A percentile compares a stretch with the other conserved stretches of the same genome.
Conservation (phyloP, 1,284 basidiomycete genomes). For the Rhizoctonia solani region DNA sequence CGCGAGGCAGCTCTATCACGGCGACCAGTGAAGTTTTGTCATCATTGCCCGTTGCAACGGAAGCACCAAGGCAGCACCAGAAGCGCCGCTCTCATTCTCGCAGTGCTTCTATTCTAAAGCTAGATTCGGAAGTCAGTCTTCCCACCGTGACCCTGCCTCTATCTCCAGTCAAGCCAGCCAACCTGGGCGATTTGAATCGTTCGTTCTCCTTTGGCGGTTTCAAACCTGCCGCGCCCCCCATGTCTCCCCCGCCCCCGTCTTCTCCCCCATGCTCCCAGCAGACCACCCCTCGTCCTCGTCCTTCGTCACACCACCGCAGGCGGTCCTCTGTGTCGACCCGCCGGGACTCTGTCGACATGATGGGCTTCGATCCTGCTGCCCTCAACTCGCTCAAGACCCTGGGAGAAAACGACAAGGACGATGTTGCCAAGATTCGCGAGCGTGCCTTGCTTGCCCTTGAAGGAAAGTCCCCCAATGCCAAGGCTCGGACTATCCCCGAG, state of each 20-base stretch:
- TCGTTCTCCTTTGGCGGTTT: slow-evolving; percentile 47
- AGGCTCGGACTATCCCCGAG: slow-evolving; percentile 43
- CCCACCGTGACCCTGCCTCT: slow-evolving; percentile 4
- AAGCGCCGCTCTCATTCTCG: slow-evolving; percentile 33
- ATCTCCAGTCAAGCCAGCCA: slow-evolving; percentile 9
- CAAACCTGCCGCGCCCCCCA: slow-evolving; percentile 4
- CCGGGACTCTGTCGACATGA: slow-evolving; percentile 78
- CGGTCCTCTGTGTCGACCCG: slow-evolving; percentile 84
- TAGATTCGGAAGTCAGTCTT: slow-evolving; percentile 1
- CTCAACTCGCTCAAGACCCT: slow-evolving; percentile 64
- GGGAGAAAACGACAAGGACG: slow-evolving; percentile 62
- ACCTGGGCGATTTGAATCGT: slow-evolving; percentile 47
- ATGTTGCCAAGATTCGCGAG: slow-evolving; percentile 51
- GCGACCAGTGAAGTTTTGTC: background rate
- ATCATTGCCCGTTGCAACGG: background rate
- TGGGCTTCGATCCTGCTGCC: slow-evolving; percentile 60
- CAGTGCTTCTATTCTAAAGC: slow-evolving; percentile 21
- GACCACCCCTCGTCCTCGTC: slow-evolving; percentile 50
- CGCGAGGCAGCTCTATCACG: slow-evolving; percentile 48
- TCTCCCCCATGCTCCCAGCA: slow-evolving; percentile 10
- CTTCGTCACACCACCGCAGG: slow-evolving; percentile 75
- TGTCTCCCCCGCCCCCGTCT: background rate
- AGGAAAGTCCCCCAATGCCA: slow-evolving; percentile 53
- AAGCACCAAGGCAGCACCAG: slow-evolving; percentile 12
- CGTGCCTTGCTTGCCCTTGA: slow-evolving; percentile 78